These are phyloP conservation scores for Kodamaea restingae DNA, from an alignment of 805 yeast genomes.

Conservation along the genomic window DNA sequence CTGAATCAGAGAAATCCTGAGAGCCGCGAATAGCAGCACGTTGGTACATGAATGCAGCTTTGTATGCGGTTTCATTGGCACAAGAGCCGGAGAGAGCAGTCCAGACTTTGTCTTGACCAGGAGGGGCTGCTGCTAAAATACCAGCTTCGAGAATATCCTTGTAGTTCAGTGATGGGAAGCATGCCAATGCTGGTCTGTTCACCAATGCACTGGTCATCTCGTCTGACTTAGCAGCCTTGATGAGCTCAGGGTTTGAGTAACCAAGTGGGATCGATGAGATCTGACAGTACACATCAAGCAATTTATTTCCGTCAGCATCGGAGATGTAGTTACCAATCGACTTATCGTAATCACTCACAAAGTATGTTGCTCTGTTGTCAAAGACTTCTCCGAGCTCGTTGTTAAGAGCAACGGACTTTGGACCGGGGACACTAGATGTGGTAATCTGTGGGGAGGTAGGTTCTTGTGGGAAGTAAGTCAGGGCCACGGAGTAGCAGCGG, in stretches of 20 bases:
- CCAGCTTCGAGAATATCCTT: conserved; percentile 45
- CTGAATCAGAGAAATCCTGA: conserved; percentile 43
- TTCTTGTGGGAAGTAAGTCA: conserved; percentile 34
- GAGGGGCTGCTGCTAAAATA: conserved; percentile 60
- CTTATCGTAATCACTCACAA: conserved; percentile 36
- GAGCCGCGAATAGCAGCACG: conserved; percentile 51
- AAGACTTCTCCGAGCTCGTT: conserved; percentile 34
- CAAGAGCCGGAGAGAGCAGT: conserved; percentile 65
- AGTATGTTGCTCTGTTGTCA: conserved; percentile 41
- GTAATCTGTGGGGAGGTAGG: conserved; percentile 29
- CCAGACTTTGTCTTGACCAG: conserved; percentile 57
- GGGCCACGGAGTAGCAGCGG: conserved; percentile 18
- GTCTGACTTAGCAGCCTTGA: conserved; percentile 34
- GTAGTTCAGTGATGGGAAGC: conserved; percentile 36
- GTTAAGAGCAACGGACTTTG: conserved; percentile 27
- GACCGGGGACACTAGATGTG: conserved; percentile 38
- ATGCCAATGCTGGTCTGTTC: conserved; percentile 44
- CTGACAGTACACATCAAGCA: conserved; percentile 41
- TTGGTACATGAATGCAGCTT: conserved; percentile 67
- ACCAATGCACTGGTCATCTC: conserved; percentile 40
- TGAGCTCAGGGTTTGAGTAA: conserved; percentile 40
- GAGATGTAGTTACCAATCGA: conserved; percentile 40
- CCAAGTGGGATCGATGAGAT: conserved; percentile 43
- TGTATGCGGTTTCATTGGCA: conserved; percentile 68
- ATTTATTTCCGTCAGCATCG: conserved; percentile 39